These are phyloP conservation scores for Casaregolazyma suthepensis DNA, from an alignment of 1,139 yeast species.

Conservation along the genomic window DNA sequence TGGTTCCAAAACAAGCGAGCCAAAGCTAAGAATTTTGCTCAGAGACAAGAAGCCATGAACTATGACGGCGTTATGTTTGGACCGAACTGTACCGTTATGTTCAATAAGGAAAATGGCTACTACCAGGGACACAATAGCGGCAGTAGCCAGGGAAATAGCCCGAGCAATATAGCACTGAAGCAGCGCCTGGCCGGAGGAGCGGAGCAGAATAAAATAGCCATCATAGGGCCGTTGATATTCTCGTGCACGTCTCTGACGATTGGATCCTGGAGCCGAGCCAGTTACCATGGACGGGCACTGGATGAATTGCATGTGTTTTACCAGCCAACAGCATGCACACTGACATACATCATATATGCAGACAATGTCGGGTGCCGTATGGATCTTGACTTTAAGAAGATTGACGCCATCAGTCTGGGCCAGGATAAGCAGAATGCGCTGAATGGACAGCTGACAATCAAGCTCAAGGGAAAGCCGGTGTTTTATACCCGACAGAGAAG, in stretches of 20 bases:
- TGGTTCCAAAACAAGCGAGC: conserved; percentile 96
- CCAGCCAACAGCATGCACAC: conserved; percentile 18
- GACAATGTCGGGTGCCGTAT: conserved; percentile 25
- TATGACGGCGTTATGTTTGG: conserved; percentile 4
- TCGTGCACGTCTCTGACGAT: conserved; percentile 26
- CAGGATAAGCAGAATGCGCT: conserved; percentile 10
- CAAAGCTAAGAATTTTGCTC: conserved; percentile 49
- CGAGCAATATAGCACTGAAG: background rate
- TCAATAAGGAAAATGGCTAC: conserved; percentile 5
- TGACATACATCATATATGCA: conserved; percentile 26
- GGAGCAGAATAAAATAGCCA: background rate
- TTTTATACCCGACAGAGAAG: conserved; percentile 20
- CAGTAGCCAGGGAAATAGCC: background rate
- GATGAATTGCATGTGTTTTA: conserved; percentile 24
- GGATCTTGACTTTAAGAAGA: conserved; percentile 22
- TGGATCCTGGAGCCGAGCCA: conserved; percentile 31
- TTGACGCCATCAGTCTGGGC: conserved; percentile 18
- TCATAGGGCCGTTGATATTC: conserved; percentile 9
- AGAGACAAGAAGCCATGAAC: conserved; percentile 8
- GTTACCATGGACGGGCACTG: conserved; percentile 12
- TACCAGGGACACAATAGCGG: background rate
- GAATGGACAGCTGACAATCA: conserved; percentile 22
- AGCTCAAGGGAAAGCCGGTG: conserved; percentile 20
- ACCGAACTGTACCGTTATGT: conserved; percentile 4
- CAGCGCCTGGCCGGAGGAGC: background rate